Evolutionary conservation across 2,329 filamentous ascomycete genomes (phyloP), one percentile per base, ranked within the genome.

Genomic region (Fusarium staphyleae): DNA sequence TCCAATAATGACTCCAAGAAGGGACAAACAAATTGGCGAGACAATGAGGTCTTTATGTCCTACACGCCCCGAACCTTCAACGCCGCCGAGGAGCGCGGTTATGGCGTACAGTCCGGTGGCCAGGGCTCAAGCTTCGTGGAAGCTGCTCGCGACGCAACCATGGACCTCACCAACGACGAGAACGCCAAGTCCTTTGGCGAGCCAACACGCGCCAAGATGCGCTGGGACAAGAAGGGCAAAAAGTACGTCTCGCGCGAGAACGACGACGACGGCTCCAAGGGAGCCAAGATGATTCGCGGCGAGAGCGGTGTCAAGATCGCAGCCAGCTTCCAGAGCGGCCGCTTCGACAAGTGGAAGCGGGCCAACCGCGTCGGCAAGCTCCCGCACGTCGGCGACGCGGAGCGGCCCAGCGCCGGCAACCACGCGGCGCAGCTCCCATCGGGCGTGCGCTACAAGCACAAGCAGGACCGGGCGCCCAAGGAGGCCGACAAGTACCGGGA

Each of bases 241-340:
- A 98, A 97, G 76, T 99, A 98, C 77, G 93, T 99, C 29, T 81
- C 90, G 11, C 86, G 90, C 29, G 87, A 87, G 66, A 98, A 99
- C 79, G 95, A 99, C 76, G 90, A 96, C 66, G 96, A 99, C 76
- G 95, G 95, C 32, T 96, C 80, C 66, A 88, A 87, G 69, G 83
- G 83, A 40, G 73, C 77, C 54, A 83, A 82, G 69, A 87, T 97
- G 77, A 88, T 97, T 50, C 83, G 85, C 58, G 93, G 95, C 67
- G 95, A 99, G 77, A 91, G 86, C 69, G 95, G 95, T 48, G 91
- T 93, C 78, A 98, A 97, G 80, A 97, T 99, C 66, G 91, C 95
- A 1, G 92, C 95, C 37, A 89, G 83, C 55, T 98, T 99, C 84
- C 88, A 93, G 70, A 93, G 88, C 73, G 95, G 96, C 29, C 87